phyloP scores from a whole-genome alignment of 805 yeast genomes.

The Suhomyces xylopsoci region DNA sequence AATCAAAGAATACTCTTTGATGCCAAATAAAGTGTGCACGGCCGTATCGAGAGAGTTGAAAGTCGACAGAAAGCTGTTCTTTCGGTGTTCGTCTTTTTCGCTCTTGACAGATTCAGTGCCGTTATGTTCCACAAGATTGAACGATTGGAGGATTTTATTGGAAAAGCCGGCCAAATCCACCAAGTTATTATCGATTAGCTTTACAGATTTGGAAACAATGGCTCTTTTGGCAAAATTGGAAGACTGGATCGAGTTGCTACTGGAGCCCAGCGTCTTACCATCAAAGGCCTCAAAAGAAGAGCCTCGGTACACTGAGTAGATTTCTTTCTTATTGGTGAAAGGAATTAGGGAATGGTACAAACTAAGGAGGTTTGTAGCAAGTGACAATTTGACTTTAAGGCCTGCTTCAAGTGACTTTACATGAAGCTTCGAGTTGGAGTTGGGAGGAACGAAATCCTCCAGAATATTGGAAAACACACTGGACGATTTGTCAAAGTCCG shows the following conservation, averaged over 20 bases:
- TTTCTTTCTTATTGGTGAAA: constrained; percentile 23
- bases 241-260: background rate
- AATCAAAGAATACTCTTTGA: constrained; percentile 42
- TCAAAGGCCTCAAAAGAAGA: constrained; percentile 1
- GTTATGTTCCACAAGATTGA: constrained; percentile 11
- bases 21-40: constrained; percentile 39
- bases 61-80: constrained; percentile 20
- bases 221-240: constrained; percentile 1
- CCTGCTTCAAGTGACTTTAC: constrained; percentile 50
- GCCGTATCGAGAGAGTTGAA: constrained; percentile 48
- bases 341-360: constrained; percentile 44
- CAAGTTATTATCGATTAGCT: constrained; percentile 37
- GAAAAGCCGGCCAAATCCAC: constrained; percentile 37
- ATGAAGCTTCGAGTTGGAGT: constrained; percentile 30
- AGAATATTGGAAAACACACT: background rate
- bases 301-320: constrained; percentile 10
- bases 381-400: constrained; percentile 46
- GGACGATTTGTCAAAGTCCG: background rate
- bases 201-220: constrained; percentile 25
- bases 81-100: background rate
- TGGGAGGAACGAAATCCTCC: background rate
- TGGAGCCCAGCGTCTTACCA: background rate
- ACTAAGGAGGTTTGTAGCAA: constrained; percentile 42
- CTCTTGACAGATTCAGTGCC: background rate
- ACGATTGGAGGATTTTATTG: constrained; percentile 34